phyloP scores from a whole-genome alignment of 768 basidiomycete genomes.

The Tylopilus rubrobrunneus region DNA sequence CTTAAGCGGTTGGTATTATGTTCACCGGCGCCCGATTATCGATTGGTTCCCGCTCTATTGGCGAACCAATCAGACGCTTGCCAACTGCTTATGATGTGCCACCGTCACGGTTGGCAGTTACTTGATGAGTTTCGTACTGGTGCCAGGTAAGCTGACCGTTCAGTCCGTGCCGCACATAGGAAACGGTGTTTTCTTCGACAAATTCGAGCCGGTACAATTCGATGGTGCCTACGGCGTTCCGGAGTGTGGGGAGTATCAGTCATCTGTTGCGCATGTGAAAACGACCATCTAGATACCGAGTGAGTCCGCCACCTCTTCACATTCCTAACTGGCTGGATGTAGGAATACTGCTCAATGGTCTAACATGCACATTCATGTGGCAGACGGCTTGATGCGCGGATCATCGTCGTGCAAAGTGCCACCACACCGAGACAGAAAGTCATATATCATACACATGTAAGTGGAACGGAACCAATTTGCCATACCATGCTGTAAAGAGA shows the following conservation, averaged over 20 bases:
- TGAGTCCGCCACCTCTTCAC: not conserved
- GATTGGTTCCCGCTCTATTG: not conserved
- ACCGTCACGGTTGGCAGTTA: not conserved
- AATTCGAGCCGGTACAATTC: not conserved
- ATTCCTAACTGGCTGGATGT: not conserved
- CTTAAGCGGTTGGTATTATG: not conserved
- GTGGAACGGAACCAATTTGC: constrained; percentile 9
- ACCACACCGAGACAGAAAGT: constrained; percentile 6
- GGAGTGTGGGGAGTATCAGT: not conserved
- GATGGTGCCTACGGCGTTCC: not conserved
- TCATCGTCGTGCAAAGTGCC: not conserved
- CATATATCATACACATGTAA: constrained; percentile 16
- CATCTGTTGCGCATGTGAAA: not conserved
- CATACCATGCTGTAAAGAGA: constrained; percentile 28
- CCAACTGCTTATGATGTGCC: constrained; percentile 5
- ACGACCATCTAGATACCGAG: not conserved
- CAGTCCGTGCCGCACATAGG: not conserved
- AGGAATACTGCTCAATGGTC: not conserved
- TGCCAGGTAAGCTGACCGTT: constrained; percentile 1
- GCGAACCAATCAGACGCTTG: not conserved
- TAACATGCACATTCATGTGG: constrained; percentile 5
- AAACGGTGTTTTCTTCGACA: not conserved
- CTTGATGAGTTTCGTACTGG: constrained; percentile 4
- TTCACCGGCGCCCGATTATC: not conserved
- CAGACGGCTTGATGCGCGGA: not conserved